Evolutionary conservation across 495 filamentous ascomycete genomes (phyloP).

Genomic region (Tuber borchii): DNA sequence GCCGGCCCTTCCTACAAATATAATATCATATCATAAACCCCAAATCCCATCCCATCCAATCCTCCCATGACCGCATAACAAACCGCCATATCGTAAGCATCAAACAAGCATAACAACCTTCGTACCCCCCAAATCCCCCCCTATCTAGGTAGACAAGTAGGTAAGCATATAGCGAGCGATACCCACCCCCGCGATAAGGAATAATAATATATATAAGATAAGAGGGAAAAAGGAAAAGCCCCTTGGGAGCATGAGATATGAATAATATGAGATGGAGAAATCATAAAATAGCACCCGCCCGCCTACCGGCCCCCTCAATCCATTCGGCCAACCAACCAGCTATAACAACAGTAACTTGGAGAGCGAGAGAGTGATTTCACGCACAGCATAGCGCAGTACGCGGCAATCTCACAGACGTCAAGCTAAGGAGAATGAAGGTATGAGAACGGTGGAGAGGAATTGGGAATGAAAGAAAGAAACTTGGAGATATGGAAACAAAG

Average conservation of each 20-base stretch:
- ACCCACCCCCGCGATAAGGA: background rate
- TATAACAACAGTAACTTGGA: background rate
- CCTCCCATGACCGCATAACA: background rate
- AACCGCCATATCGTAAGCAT: background rate
- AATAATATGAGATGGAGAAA: background rate
- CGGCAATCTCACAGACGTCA: background rate
- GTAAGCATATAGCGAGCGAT: background rate
- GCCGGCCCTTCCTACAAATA: background rate
- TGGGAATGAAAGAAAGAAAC: conserved; percentile 10
- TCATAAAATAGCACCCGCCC: conserved; percentile 5
- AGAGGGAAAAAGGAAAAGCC: background rate
- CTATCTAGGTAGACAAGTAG: background rate
- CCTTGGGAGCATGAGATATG: background rate
- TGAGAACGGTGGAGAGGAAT: background rate
- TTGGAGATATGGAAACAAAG: background rate
- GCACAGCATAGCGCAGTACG: background rate
- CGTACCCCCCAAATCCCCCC: background rate
- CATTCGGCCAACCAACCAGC: background rate
- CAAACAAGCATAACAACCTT: background rate
- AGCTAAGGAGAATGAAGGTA: background rate
- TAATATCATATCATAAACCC: background rate
- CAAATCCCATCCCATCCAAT: background rate
- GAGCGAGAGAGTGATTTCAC: conserved; percentile 6
- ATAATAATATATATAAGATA: background rate
- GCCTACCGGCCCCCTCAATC: background rate